Base-by-base conservation (phyloP, 75 land plant species). In the Cunninghamia lanceolata region DNA sequence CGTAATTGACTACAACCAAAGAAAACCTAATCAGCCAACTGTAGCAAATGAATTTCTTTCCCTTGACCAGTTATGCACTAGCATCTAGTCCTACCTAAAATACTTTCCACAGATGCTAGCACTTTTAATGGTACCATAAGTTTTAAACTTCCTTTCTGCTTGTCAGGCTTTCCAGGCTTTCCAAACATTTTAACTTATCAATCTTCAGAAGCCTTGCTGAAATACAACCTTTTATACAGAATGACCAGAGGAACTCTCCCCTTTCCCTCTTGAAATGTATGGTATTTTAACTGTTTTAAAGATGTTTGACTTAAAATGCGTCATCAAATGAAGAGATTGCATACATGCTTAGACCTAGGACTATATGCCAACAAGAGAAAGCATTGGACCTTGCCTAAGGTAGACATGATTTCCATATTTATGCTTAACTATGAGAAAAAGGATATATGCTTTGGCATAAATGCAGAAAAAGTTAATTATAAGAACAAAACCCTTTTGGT, bases 21-120 rank as follows among this genome's bases (percentile, higher is more conserved):
- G 21, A 78, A 16, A 78, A 42, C 45, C 46, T 78, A 78, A 78
- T 78, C 81, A 25, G 40, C n/a, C 81, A 78, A 42, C 81, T 43
- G 42, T 9, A 42, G 25, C 21, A 38, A 40, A 19, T 25, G 19
- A 75, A 35, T 36, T 56, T 35, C 39, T 38, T 36, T 75, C 40
- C 36, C 78, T 8, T 35, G 78, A 75, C 78, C 40, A 36, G 78
- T 17, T 35, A 36, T 36, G 28, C 45, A 78, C 42, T 78, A 19
- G 43, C 45, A 42, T 39, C 46, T 78, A 38, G 42, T 19, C 25
- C 80, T 77, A 6, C 40, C 40, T 77, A 38, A 36, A 39, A 15
- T 1, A 38, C 21, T 39, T 39, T 39, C 25, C 17, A 39, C 17
- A 19, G 19, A 16, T 39, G 9, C 1, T 4, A 0, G 13, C 46